A percentile compares a stretch with the other conserved stretches of the same genome.
Evolutionary conservation across 2,329 filamentous ascomycete species (phyloP).

Genomic region (Cytospora piceae): DNA sequence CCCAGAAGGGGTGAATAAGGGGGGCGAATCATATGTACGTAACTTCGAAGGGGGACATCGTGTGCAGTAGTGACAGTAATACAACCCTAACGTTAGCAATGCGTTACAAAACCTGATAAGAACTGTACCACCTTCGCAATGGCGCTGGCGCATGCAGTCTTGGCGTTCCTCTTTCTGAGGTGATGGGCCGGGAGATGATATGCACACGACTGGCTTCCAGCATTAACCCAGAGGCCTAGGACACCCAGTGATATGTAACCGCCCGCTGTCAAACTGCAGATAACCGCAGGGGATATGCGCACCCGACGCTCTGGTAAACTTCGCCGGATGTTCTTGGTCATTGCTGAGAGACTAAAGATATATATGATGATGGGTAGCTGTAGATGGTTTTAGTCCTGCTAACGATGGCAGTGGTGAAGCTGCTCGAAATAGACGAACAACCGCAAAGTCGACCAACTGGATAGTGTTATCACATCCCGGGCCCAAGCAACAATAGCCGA

Average conservation of each 20-base stretch:
- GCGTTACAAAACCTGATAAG: neutral
- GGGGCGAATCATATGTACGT: neutral
- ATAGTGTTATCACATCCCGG: neutral
- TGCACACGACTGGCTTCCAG: neutral
- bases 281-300: neutral
- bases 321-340: neutral
- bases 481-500: neutral
- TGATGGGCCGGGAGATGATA: neutral
- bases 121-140: neutral
- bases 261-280: slow-evolving; percentile 11
- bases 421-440: neutral
- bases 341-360: neutral
- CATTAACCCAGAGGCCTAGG: neutral
- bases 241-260: neutral
- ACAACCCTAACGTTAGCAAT: neutral
- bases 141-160: neutral
- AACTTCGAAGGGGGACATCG: neutral
- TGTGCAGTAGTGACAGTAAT: neutral
- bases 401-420: neutral
- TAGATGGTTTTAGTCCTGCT: neutral
- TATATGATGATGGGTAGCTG: neutral
- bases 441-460: neutral
- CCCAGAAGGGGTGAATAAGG: neutral
- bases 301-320: slow-evolving; percentile 6
- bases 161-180: neutral